Evolutionary conservation across 2,329 filamentous ascomycete species (phyloP), one percentile per base, ranked within the genome.

Genomic region (Trichoderma sp.): DNA sequence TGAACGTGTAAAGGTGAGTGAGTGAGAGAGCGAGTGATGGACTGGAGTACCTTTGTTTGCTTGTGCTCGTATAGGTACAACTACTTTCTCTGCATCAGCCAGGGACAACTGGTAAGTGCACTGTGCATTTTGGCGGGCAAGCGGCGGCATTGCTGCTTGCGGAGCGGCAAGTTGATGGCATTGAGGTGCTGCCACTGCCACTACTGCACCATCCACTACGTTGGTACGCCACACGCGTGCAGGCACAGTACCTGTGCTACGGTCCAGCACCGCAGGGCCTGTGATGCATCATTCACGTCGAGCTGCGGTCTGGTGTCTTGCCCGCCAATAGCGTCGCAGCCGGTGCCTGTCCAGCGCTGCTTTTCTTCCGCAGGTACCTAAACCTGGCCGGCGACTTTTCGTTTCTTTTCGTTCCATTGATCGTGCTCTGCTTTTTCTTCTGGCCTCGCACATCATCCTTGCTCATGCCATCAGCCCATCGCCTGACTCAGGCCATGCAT

Each of bases 401-500:
- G 10, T 13, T 60, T 28, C 18, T 30, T 28, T 13, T 46, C 6
- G 11, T 26, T 39, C 21, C 18, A 6, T 59, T 26, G 26, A 26
- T 26, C 26, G 4, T 60, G 7, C 8, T 14, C 13, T 30, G 14
- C 21, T 6, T 37, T n/a, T 30, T 21, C 14, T 26, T 28, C 32
- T 8, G 10, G 21, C 39, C n/a, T 43, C 16, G 39, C 16, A n/a
- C 39, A 43, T 43, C 24, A 39, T 49, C 60, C 49, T 39, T 51
- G 60, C 49, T 64, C 60, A 54, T 64, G 49, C 49, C 21, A 39
- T 64, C 49, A 64, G 8, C 60, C 61, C 61, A 56, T 56, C 14
- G 32, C 61, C 61, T 43, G 61, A 65, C 49, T 65, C 61, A 26
- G 51, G 51, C 10, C 32, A 32, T 39, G 55, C 37, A 32, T 28